Conservation (phyloP, 139 green algal genomes). For the Auxenochlorella pyrenoidosa region DNA sequence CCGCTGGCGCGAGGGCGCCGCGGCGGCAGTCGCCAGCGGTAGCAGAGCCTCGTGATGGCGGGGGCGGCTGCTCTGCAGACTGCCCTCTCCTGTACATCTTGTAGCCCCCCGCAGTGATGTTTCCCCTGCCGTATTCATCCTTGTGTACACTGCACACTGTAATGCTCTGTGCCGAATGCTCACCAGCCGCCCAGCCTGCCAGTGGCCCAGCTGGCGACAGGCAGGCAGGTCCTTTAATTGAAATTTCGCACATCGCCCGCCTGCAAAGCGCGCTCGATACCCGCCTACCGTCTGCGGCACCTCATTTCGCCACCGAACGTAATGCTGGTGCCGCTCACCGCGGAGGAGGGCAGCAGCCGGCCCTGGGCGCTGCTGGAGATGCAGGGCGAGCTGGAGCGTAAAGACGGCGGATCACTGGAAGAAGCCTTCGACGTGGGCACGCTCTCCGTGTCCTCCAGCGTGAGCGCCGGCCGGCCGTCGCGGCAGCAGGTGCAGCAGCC, state of each 20-base stretch:
- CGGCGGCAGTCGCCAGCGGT: background rate
- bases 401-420: conserved; percentile 31
- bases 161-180: too few species aligned
- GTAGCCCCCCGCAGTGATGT: too few species aligned
- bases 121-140: too few species aligned
- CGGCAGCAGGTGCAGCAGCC: background rate
- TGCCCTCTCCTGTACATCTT: too few species aligned
- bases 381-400: conserved; percentile 61
- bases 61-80: too few species aligned
- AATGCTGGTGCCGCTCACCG: conserved; percentile 40
- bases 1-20: background rate
- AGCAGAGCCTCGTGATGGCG: too few species aligned
- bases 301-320: background rate
- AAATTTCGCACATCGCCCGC: background rate
- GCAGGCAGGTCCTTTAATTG: background rate
- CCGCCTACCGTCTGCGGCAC: background rate
- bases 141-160: too few species aligned
- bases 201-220: background rate
- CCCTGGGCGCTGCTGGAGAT: conserved; percentile 64
- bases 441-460: conserved; percentile 40
- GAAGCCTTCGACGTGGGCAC: conserved; percentile 52
- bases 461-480: conserved; percentile 13
- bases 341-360: background rate
- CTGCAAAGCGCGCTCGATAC: background rate
- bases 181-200: too few species aligned